Evolutionary conservation across 768 basidiomycete species (phyloP).

Genomic region (Tephrocybe sp.): DNA sequence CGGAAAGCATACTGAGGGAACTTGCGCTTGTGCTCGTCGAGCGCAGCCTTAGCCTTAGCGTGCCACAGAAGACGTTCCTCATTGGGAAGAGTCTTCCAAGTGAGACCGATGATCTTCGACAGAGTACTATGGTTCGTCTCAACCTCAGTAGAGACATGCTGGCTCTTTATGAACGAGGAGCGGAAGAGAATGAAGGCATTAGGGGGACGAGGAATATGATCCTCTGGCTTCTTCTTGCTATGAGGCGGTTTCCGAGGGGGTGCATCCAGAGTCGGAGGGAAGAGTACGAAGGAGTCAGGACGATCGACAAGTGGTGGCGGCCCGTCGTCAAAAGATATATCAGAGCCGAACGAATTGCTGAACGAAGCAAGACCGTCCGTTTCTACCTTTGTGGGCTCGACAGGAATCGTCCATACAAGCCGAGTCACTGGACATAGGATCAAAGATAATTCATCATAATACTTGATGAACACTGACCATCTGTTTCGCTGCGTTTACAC

Average conservation of each 20-base stretch:
- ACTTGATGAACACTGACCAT: constrained; percentile 31
- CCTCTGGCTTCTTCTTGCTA: constrained; percentile 67
- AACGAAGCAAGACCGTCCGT: constrained; percentile 44
- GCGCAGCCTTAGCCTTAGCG: constrained; percentile 67
- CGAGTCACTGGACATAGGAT: constrained; percentile 32
- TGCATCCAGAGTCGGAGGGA: constrained; percentile 47
- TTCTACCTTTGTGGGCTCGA: constrained; percentile 33
- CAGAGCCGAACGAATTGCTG: constrained; percentile 59
- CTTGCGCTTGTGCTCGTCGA: constrained; percentile 72
- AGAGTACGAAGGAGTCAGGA: constrained; percentile 47
- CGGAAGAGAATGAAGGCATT: constrained; percentile 90
- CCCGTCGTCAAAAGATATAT: constrained; percentile 48
- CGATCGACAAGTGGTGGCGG: constrained; percentile 38
- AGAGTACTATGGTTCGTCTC: constrained; percentile 84
- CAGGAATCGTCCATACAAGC: constrained; percentile 45
- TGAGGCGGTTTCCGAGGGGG: constrained; percentile 51
- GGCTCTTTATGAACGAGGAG: constrained; percentile 77
- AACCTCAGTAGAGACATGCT: constrained; percentile 73
- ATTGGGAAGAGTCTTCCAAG: constrained; percentile 77
- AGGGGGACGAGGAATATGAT: constrained; percentile 81
- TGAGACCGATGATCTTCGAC: constrained; percentile 82
- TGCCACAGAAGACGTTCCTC: constrained; percentile 82
- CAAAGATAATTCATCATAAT: constrained; percentile 5
- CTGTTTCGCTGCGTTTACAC: constrained; percentile 32
- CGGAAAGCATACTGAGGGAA: constrained; percentile 78